These are phyloP conservation scores for Zygosaccharomyces bisporus DNA, from an alignment of 805 yeast genomes.

Conservation along the genomic window DNA sequence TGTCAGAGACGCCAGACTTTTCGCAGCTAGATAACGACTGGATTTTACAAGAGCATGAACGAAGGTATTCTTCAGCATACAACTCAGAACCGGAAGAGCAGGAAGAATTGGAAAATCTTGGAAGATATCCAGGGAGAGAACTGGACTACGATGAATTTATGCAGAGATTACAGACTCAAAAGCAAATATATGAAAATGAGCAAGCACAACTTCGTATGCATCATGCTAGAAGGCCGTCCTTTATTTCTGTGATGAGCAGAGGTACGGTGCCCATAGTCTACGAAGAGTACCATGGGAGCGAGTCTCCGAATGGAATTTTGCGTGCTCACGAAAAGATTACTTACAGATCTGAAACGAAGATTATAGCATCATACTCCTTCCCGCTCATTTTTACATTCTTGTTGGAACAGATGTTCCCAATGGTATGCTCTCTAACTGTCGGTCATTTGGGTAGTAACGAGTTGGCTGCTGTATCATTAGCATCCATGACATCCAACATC, in stretches of 20 bases:
- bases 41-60: conserved; percentile 40
- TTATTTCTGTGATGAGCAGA: conserved; percentile 29
- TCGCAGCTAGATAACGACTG: conserved; percentile 39
- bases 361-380: conserved; percentile 39
- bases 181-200: conserved; percentile 12
- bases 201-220: conserved; percentile 8
- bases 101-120: conserved; percentile 14
- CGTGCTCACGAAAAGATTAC: conserved; percentile 38
- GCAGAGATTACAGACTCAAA: conserved; percentile 29
- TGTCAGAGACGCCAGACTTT: conserved; percentile 34
- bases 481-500: conserved; percentile 78
- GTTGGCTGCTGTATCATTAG: conserved; percentile 78
- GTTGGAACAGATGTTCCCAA: conserved; percentile 68
- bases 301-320: conserved; percentile 24
- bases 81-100: conserved; percentile 26
- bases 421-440: conserved; percentile 76
- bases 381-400: conserved; percentile 69
- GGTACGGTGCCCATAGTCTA: conserved; percentile 35
- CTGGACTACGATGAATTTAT: conserved; percentile 34
- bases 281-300: conserved; percentile 24
- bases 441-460: conserved; percentile 81
- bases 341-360: conserved; percentile 35
- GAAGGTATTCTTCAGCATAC: conserved; percentile 36
- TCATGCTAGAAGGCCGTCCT: conserved; percentile 26
- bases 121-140: conserved; percentile 20